Percentiles rank a stretch among this genome's conserved stretches.
Conservation (phyloP, 176 grass and related monocot genomes). For the Zea mays region Zm-B73-REFERENCE-NAM-5.0 NC_050104.1:66111501-66112000, state of each 20-base stretch:
- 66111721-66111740: slow-evolving; percentile 83
- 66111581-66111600: slow-evolving; percentile 16
- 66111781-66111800: slow-evolving; percentile 87
- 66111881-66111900: background rate
- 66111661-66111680: slow-evolving; percentile 37
- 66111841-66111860: background rate
- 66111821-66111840: background rate
- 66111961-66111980: slow-evolving; percentile 57
- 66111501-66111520: background rate
- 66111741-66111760: slow-evolving; percentile 55
- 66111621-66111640: slow-evolving; percentile 65
- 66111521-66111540: background rate
- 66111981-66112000: slow-evolving; percentile 87
- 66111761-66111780: slow-evolving; percentile 71
- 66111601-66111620: slow-evolving; percentile 68
- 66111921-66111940: slow-evolving; percentile 18
- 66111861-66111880: background rate
- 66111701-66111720: slow-evolving; percentile 42
- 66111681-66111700: slow-evolving; percentile 61
- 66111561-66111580: slow-evolving; percentile 2
- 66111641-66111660: slow-evolving; percentile 65
- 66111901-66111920: background rate
- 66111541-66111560: background rate
- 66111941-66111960: background rate
- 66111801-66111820: slow-evolving; percentile 32